Conservation (phyloP, 176 grass and related monocot species). For the Phyllostachys edulis region DNA sequence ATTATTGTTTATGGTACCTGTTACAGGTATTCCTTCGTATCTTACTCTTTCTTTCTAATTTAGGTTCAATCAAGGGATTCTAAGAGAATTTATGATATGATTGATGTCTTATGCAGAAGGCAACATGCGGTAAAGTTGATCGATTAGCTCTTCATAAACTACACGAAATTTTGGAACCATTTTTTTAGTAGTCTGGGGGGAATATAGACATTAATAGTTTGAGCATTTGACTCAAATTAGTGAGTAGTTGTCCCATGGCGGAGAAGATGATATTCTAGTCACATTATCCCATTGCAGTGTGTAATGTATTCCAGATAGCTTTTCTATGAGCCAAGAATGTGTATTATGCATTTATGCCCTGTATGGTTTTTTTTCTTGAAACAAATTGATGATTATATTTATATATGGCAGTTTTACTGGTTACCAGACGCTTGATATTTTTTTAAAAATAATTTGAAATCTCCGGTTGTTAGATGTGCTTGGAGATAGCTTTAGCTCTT, state of each 20-base stretch:
- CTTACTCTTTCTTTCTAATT: constrained; percentile 17
- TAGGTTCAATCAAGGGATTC: constrained; percentile 70
- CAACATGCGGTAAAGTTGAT: constrained; percentile 47
- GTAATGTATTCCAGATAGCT: background rate
- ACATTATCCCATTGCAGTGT: background rate
- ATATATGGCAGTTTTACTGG: background rate
- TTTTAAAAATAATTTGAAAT: background rate
- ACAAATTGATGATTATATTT: background rate
- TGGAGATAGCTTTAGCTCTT: background rate
- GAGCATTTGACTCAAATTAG: background rate
- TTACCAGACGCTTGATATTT: background rate
- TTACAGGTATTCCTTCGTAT: background rate
- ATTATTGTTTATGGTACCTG: background rate
- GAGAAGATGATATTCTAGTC: background rate
- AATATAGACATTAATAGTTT: background rate
- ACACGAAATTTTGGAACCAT: background rate
- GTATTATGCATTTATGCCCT: background rate
- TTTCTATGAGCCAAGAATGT: background rate
- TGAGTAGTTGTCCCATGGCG: background rate
- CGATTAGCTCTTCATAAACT: too few relatives aligned
- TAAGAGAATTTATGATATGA: constrained; percentile 87
- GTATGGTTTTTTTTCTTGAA: background rate
- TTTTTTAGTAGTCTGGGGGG: background rate
- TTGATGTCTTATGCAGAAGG: constrained; percentile 72
- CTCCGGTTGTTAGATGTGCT: background rate